Evolutionary conservation across 805 yeast species (phyloP), one percentile per base, ranked within the genome.

Genomic region (Wickerhamomyces bisporus): DNA sequence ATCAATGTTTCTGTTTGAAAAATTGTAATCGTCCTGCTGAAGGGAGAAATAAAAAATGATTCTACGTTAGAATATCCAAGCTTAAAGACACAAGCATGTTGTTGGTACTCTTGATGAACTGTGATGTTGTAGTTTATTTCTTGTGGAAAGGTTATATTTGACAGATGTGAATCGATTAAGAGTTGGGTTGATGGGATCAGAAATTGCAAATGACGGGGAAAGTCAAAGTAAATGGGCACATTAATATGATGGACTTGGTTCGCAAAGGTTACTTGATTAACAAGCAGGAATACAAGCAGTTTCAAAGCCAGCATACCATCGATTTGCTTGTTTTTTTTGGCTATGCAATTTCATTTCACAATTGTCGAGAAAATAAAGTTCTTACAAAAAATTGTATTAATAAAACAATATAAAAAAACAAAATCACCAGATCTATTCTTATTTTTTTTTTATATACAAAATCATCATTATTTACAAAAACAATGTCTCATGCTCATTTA

Each of bases 1-100:
- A 47, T 47, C n/a, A 45, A 25, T 5, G 37, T 26, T 23, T 45
- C 49, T 7, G 48, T 43, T 27, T 45, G 48, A 36, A 34, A 47
- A 2, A 42, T 24, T 3, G 36, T 30, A 7, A 38, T 19, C 2
- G 27, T n/a, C 13, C 43, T 32, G 10, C 44, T 36, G 6, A 25
- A 26, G 17, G 51, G 51, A 4, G 44, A 36, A 13, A 47, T 32
- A 39, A 25, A 45, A 19, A 40, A 47, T 2, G 49, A 31, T 20
- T 42, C 48, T 3, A 26, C 31, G 8, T 17, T n/a, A 2, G 43
- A 23, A 15, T 20, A 40, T 2, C 45, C 45, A 26, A 46, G 16
- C 14, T 26, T 12, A 3, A 45, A 10, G 3, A 21, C 30, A 11
- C 25, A 32, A 10, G 25, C n/a, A n/a, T 20, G n/a, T 6, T 27